Percentiles rank a stretch among this genome's conserved stretches.
These are phyloP conservation scores for Rhizophora mangle DNA, from an alignment of 345 rosid genomes.

Conservation along the genomic window DNA sequence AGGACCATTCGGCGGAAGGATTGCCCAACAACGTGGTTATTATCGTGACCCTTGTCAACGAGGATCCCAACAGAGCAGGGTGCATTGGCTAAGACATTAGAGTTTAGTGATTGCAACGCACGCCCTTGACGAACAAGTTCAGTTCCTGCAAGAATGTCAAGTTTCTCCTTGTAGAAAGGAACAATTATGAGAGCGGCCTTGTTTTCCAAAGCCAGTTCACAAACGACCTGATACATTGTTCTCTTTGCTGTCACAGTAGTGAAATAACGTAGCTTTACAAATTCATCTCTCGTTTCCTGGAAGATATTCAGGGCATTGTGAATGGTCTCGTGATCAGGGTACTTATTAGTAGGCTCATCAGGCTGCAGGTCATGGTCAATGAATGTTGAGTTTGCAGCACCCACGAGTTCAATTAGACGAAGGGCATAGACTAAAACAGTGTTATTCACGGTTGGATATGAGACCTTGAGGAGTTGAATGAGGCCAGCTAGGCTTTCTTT, in stretches of 20 bases:
- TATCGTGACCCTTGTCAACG: slow-evolving; percentile 41
- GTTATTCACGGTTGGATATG: slow-evolving; percentile 41
- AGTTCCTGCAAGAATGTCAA: slow-evolving; percentile 20
- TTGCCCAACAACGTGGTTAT: slow-evolving; percentile 18
- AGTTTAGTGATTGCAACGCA: slow-evolving; percentile 28
- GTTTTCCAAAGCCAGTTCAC: slow-evolving; percentile 53
- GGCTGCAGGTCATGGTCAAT: background rate
- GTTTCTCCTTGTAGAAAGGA: slow-evolving; percentile 46
- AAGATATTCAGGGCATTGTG: slow-evolving; percentile 42
- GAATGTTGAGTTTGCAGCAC: slow-evolving; percentile 46
- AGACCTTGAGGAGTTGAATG: slow-evolving; percentile 52
- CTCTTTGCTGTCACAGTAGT: slow-evolving; percentile 46
- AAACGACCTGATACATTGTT: slow-evolving; percentile 70
- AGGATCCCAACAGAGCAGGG: slow-evolving; percentile 79
- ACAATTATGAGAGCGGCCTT: slow-evolving; percentile 54
- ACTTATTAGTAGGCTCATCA: background rate
- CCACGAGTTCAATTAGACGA: slow-evolving; percentile 51
- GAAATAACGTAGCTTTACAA: slow-evolving; percentile 39
- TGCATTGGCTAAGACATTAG: slow-evolving; percentile 48
- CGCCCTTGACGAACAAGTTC: slow-evolving; percentile 21
- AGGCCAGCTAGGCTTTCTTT: slow-evolving; percentile 39
- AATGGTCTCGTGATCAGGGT: slow-evolving; percentile 19
- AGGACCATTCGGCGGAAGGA: slow-evolving; percentile 1
- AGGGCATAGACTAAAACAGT: slow-evolving; percentile 51
- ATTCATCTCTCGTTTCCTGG: slow-evolving; percentile 28